Base-by-base conservation (phyloP, 352 stramenopile species). In the Saprolegnia diclina region DNA sequence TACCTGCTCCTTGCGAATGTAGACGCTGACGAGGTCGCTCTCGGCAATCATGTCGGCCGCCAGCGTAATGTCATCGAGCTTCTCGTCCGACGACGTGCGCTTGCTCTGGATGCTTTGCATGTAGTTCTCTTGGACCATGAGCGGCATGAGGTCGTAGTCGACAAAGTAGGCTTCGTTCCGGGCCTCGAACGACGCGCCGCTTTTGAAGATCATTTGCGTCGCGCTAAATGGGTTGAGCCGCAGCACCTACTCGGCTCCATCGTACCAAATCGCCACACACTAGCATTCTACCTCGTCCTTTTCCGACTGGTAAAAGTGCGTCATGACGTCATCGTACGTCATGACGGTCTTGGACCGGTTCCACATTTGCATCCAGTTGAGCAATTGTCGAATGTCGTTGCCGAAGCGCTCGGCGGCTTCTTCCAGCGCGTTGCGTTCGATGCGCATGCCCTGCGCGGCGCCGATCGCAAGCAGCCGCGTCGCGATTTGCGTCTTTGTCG, bases 331-430 rank as follows among this genome's bases (percentile, higher is more conserved):
- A 13, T 77, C 79, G 68, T 96, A 97, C 13, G 83, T 94, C 67
- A 97, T 80, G 50, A 79, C 92, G 7, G 78, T 88, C 35, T 73
- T 84, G 66, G 74, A 93, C 72, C 91, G 77, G 24, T 80, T 77
- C 96, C 95, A 99, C 82, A 98, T 98, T 79, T 99, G 96, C 78
- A 99, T 91, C 66, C 94, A 89, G 73, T 98, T 98, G 35, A 99
- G 74, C 21, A 98, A 77, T 77, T 99, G 91, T 2, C 97, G 91
- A 71, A 99, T 98, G 73, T 99, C 97, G 71, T 99, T 99, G 24
- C 96, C 96, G 68, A 94, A 98, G 29, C 94, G 95, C 63, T 99
- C 96, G 2, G 91, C 94, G 32, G 98, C 92, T 59, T 97, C 91
- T 85, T 99, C 94, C 16, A 98, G 92, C 6, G 96, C 96, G 71